These are phyloP conservation scores for Cyberlindnera saturnus DNA, from an alignment of 805 yeast species.

Conservation along the genomic window DNA sequence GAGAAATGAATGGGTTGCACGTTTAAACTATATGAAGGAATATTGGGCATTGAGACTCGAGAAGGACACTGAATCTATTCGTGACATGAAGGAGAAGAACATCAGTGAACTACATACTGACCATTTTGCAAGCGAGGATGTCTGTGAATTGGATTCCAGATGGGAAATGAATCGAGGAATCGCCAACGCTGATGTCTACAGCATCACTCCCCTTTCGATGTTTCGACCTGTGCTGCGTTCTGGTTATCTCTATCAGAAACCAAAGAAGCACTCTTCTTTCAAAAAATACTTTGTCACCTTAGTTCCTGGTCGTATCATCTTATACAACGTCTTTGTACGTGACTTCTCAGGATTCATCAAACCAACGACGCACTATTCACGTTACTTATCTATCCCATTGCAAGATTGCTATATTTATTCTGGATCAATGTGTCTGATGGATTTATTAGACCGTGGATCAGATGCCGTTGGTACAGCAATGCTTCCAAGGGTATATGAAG, in stretches of 20 bases:
- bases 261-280: conserved; percentile 64
- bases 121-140: conserved; percentile 51
- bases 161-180: conserved; percentile 49
- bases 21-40: conserved; percentile 34
- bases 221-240: conserved; percentile 53
- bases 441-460: conserved; percentile 41
- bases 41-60: conserved; percentile 56
- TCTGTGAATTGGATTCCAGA: conserved; percentile 38
- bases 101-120: conserved; percentile 40
- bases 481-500: conserved; percentile 67
- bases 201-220: conserved; percentile 52
- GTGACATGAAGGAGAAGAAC: conserved; percentile 36
- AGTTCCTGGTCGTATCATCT: conserved; percentile 61
- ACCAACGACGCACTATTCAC: conserved; percentile 44
- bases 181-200: conserved; percentile 48
- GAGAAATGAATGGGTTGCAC: conserved; percentile 63
- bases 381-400: conserved; percentile 55
- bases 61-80: conserved; percentile 29
- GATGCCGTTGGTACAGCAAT: conserved; percentile 42
- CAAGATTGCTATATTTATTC: conserved; percentile 70
- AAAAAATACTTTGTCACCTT: conserved; percentile 53
- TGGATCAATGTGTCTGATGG: conserved; percentile 54
- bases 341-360: conserved; percentile 38
- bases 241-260: conserved; percentile 67
- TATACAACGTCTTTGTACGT: conserved; percentile 49